Conservation (phyloP, 257 asterid genomes). For the Agastache rugosa region DNA sequence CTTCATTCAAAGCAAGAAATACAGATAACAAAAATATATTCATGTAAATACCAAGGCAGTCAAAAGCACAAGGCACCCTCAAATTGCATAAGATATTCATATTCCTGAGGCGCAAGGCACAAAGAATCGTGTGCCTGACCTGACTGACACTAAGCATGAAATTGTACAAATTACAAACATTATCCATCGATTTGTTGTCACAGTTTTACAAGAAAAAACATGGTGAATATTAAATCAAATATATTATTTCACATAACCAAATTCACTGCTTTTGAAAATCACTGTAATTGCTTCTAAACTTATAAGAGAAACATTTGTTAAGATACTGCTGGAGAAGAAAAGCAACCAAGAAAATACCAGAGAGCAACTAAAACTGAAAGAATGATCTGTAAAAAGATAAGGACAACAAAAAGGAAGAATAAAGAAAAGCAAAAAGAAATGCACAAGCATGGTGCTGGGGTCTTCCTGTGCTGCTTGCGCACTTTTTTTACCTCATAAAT, state of each 20-base stretch:
- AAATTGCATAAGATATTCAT: background rate
- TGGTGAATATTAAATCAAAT: background rate
- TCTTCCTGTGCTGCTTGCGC: background rate
- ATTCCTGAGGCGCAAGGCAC: background rate
- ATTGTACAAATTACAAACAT: background rate
- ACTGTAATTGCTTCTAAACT: background rate
- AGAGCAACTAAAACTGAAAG: background rate
- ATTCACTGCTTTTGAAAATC: background rate
- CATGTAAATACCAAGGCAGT: background rate
- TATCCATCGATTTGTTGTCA: background rate
- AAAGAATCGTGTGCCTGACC: background rate
- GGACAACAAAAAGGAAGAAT: background rate
- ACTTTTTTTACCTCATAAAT: background rate
- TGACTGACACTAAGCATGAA: background rate
- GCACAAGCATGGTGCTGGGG: background rate
- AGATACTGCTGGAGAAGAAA: background rate
- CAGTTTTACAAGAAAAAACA: background rate
- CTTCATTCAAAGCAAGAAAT: constrained; percentile 7
- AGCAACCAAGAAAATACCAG: background rate
- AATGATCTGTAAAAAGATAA: background rate
- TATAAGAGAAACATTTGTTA: background rate
- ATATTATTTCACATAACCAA: background rate
- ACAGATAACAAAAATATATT: background rate
- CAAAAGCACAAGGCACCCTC: background rate
- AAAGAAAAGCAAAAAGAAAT: background rate